Percentiles rank a stretch among this genome's conserved stretches.
Conservation (phyloP, 257 asterid species). For the Nemophila menziesii region DNA sequence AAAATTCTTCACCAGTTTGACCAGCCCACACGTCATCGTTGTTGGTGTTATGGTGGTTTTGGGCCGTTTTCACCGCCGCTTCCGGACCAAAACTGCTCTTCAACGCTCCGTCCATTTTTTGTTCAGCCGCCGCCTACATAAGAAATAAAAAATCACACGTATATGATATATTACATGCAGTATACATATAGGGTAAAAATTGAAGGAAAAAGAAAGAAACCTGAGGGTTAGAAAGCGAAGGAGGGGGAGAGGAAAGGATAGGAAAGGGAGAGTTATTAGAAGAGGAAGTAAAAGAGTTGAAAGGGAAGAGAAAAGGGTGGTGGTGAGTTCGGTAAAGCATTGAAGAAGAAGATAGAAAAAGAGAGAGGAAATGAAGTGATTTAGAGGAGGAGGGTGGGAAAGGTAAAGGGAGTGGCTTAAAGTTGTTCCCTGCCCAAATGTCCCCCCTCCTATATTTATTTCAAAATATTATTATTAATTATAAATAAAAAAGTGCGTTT, state of each 20-base stretch:
- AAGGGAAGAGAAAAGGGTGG: constrained; percentile 34
- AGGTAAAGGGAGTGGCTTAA: not conserved
- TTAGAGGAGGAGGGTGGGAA: not conserved
- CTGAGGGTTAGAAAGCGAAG: constrained; percentile 21
- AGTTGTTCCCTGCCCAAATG: constrained; percentile 10
- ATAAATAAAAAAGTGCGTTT: not conserved
- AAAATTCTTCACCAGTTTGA: constrained; percentile 45
- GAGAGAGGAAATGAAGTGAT: not conserved
- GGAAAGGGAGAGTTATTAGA: constrained; percentile 15
- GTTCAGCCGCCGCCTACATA: constrained; percentile 13
- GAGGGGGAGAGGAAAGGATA: constrained; percentile 17
- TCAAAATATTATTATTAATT: too few relatives aligned
- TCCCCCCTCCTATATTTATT: too few relatives aligned
- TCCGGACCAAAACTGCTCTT: constrained; percentile 16
- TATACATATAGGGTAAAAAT: not conserved
- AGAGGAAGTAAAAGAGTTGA: constrained; percentile 24
- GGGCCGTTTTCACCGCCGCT: constrained; percentile 10
- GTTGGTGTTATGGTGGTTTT: too few relatives aligned
- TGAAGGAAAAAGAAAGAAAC: constrained; percentile 6
- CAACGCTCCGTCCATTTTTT: not conserved
- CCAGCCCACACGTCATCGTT: constrained; percentile 9
- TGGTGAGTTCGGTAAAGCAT: constrained; percentile 78
- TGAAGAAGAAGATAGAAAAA: constrained; percentile 27
- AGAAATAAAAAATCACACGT: constrained; percentile 6
- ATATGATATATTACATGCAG: constrained; percentile 7